Conservation (phyloP, 345 rosid genomes). For the Citrus hindsii region DNA sequence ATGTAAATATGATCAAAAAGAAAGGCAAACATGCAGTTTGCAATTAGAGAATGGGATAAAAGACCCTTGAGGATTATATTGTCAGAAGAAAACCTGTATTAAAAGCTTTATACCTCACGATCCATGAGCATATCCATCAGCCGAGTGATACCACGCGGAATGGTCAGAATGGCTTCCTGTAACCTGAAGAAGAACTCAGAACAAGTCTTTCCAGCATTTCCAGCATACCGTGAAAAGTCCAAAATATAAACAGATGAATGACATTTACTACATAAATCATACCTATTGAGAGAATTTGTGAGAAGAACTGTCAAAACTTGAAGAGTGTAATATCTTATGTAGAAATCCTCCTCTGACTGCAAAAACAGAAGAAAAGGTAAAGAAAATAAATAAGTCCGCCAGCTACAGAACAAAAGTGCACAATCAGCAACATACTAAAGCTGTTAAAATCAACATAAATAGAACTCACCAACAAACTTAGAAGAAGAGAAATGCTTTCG, state of each 20-base stretch:
- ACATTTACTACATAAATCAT: conserved; percentile 20
- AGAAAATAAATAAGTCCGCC: neutral
- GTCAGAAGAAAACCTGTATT: conserved; percentile 1
- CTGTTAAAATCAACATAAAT: neutral
- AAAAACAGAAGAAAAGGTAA: conserved; percentile 14
- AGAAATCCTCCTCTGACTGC: conserved; percentile 97
- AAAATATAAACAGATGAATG: neutral
- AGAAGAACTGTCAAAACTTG: conserved; percentile 96
- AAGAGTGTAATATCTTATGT: conserved; percentile 90
- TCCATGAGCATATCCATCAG: conserved; percentile 99
- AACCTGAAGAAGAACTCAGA: conserved; percentile 73
- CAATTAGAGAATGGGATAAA: neutral
- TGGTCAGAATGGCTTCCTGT: conserved; percentile 96
- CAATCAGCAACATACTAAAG: neutral
- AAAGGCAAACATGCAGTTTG: neutral
- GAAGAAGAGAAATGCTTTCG: conserved; percentile 87
- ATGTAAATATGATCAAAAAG: neutral
- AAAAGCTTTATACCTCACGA: conserved; percentile 70
- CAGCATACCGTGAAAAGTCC: conserved; percentile 1
- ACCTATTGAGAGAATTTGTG: conserved; percentile 87
- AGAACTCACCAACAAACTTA: conserved; percentile 82
- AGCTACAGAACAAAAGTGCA: neutral
- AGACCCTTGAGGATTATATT: neutral
- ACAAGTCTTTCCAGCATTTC: conserved; percentile 26
- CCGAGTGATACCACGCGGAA: conserved; percentile 96